Evolutionary conservation across 192 early-diverging fungal genomes (phyloP), one percentile per base, ranked within the genome.

Genomic region (Allomyces macrogynus): DNA sequence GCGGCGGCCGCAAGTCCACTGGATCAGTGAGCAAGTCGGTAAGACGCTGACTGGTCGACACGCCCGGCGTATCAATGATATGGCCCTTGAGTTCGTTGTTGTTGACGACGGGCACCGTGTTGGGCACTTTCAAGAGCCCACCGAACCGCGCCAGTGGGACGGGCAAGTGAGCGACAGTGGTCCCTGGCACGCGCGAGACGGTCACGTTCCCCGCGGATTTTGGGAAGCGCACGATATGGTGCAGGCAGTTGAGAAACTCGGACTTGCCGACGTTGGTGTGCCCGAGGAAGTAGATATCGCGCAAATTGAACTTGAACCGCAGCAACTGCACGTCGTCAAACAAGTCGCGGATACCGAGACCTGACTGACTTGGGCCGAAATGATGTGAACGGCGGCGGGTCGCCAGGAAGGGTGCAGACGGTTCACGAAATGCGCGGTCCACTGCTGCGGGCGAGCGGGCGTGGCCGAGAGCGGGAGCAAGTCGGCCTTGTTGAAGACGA

Each of bases 261-360:
- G 86, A 87, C 72, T 89, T 89, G 27, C 87, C 87, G 12, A 83
- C 87, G 67, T 89, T 89, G 2, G 85, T 79, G 40, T 81, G 78
- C 8, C 87, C 87, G 26, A 89, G 75, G 68, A 89, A 70, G 65
- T 84, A 89, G 18, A 87, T 70, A 65, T 89, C 80, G 62, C 75
- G 71, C 10, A 67, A 73, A 9, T 60, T 62, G 14, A 68, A 61
- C 64, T 79, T 72, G 12, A 73, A 70, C 5, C 79, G 75, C 3
- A 64, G 69, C 49, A 70, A 66, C 11, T 69, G 43, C 11, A 85
- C 70, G 4, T 75, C 72, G 14, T 72, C 72, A 10, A 77, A 67
- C 60, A 87, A 66, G 63, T 75, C 74, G 27, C 77, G 72, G 0
- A 79, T 67, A 5, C 80, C 81, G 65, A 76, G 72, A 57, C 80